These are phyloP conservation scores for Echites panduratus DNA, from an alignment of 257 asterid species.

Conservation along the genomic window DNA sequence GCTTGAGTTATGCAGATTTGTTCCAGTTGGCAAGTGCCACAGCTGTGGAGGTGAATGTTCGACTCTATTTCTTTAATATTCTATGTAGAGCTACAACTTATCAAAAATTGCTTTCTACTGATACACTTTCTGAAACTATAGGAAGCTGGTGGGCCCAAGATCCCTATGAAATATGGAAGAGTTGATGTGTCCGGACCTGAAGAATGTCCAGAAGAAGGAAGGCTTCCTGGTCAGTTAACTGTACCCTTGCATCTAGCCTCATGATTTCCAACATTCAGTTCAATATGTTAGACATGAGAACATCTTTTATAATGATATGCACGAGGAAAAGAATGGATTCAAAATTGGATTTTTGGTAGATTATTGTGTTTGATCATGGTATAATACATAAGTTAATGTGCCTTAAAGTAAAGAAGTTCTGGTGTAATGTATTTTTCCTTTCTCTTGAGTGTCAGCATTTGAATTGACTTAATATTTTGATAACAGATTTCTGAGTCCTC, in stretches of 20 bases:
- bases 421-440: neutral
- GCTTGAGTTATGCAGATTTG: constrained; percentile 78
- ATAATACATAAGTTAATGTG: neutral
- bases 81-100: constrained; percentile 5
- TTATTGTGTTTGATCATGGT: neutral
- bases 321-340: neutral
- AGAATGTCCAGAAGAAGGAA: constrained; percentile 96
- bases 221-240: constrained; percentile 80
- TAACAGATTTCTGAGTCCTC: neutral
- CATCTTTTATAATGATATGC: neutral
- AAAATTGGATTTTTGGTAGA: neutral
- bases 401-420: neutral
- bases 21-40: constrained; percentile 98
- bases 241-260: constrained; percentile 11
- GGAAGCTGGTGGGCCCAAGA: constrained; percentile 98
- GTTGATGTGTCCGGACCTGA: constrained; percentile 78
- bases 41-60: constrained; percentile 66
- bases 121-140: constrained; percentile 24
- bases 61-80: constrained; percentile 6
- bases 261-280: neutral
- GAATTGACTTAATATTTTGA: neutral
- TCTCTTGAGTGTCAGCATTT: neutral
- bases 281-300: neutral
- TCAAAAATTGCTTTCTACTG: constrained; percentile 12
- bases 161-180: constrained; percentile 97